Base-by-base conservation (phyloP, 2,329 filamentous ascomycete species). In the Eurotiales sp. region DNA sequence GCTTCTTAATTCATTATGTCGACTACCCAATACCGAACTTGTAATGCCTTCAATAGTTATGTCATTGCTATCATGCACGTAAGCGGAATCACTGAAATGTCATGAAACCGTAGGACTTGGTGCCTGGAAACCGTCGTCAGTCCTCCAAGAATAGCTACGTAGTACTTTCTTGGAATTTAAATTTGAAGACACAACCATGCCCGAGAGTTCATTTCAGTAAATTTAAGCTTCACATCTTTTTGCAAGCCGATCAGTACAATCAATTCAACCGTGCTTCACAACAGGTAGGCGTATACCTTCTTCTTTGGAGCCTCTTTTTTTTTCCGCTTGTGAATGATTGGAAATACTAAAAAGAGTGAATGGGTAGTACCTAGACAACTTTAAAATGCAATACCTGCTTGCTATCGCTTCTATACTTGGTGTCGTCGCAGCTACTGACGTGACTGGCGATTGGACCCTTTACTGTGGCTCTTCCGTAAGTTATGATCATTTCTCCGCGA, bases 401-500 rank as follows among this genome's bases (percentile, higher is more conserved):
- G 23, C 17, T 43, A 1, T 43, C 23, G 40, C 40, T n/a, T 27
- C 40, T 29, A 43, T 43, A 5, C 22, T 43, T n/a, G 40, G 22
- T 3, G 23, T 43, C 40, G 40, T 23, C 29, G 40, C 22, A 8
- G 40, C 40, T 3, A 43, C 40, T 2, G 22, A 21, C 17, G 40
- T 43, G 5, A 43, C 40, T 27, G 40, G 40, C 12, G 27, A 43
- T 14, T 43, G 40, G 40, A 15, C 8, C 22, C 40, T 43, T 2
- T 43, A 43, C 40, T 43, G 40, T n/a, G 40, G 40, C 5, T 43
- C 40, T 43, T 25, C 21, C 17, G 40, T 43, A 43, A 43, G 40
- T 17, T 8, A 32, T n/a, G n/a, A n/a, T n/a, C 12, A 32, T 32
- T 32, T 3, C 12, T 32, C 29, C 3, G 4, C 14, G 25, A 29